Evolutionary conservation across 495 filamentous ascomycete species (phyloP).

Genomic region (Viridothelium virens): DNA sequence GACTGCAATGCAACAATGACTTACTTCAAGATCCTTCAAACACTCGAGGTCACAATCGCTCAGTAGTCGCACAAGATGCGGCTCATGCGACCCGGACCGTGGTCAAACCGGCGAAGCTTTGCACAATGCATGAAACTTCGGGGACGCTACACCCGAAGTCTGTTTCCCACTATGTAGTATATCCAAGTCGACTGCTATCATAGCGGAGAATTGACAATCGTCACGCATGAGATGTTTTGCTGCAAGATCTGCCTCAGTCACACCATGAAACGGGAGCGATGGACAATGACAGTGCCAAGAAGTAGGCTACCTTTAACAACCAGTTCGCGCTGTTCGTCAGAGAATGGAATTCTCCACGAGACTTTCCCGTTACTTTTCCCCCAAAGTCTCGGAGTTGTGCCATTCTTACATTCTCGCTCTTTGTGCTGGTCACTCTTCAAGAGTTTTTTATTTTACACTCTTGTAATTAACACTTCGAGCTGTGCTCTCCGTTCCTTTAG

Average conservation of each 20-base stretch:
- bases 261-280: neutral
- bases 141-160: neutral
- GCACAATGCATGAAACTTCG: neutral
- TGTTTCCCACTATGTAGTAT: neutral
- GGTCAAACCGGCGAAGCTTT: neutral
- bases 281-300: neutral
- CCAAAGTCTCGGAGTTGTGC: neutral
- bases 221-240: conserved; percentile 7
- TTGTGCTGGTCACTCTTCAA: conserved; percentile 4
- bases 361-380: neutral
- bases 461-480: conserved; percentile 10
- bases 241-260: conserved; percentile 10
- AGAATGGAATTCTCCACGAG: neutral
- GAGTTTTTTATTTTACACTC: neutral
- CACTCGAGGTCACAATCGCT: neutral
- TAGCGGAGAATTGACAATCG: neutral
- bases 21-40: neutral
- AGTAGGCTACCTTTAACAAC: neutral
- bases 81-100: neutral
- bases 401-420: neutral
- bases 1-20: too few relatives aligned
- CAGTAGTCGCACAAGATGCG: neutral
- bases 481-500: conserved; percentile 1
- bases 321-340: neutral
- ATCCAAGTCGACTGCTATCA: neutral